Evolutionary conservation across 169 alveolate species (phyloP), one percentile per base, ranked within the genome.

Genomic region (Plasmodium cynomolgi): DNA sequence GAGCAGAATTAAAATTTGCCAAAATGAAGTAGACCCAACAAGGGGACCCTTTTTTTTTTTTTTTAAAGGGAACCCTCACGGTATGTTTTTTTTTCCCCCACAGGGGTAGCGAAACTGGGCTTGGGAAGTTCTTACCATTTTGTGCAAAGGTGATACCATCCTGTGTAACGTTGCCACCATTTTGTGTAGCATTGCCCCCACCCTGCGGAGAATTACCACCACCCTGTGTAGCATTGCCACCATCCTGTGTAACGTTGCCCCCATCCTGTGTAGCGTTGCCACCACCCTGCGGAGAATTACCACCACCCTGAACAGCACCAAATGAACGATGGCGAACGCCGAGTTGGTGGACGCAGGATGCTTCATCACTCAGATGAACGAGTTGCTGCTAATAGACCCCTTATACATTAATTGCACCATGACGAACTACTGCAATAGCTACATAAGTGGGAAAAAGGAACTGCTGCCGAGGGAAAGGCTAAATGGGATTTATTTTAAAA

Each of bases 351-450:
- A 91, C 54, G 95, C 92, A 0, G 95, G 95, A 15, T 91, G 95
- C 62, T 91, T 91, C 62, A 91, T 91, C 75, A 81, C 95, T 54
- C 95, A 83, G 47, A 91, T 91, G 92, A 91, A 91, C 47, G 95
- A 91, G 73, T 74, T 91, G 37, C 31, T 91, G 73, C 58, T 91
- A 31, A 91, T 91, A 37, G 95, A 91, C 34, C 95, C 95, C n/a
- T 37, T 91, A 17, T 91, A 91, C 31, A 81, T 91, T 29, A 91
- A 81, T 56, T 81, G 83, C 39, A 84, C 79, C 58, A 91, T 91
- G 58, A 75, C 91, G 26, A 68, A 91, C 33, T 91, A 91, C 79
- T 91, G 82, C 83, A 91, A 91, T 82, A 29, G 44, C 29, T 91
- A 29, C 58, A 81, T 91, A 50, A 91, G 84, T 91, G 95, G 84